Percentiles rank a stretch among this genome's conserved stretches.
Evolutionary conservation across 2,329 filamentous ascomycete genomes (phyloP).

Genomic region (Byssothecium circinans): DNA sequence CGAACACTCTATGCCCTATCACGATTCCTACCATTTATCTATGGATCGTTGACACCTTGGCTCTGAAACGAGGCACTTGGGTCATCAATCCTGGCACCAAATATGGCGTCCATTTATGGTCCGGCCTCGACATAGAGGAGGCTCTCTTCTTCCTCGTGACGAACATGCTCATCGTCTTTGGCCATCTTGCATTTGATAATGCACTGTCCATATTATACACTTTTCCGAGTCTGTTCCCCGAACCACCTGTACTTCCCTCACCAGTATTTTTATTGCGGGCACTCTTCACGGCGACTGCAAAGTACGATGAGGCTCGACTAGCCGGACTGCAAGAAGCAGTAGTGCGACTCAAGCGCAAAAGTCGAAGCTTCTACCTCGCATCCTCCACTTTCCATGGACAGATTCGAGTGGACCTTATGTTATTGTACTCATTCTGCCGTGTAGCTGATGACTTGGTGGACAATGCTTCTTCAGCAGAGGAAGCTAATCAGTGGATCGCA

Average conservation of each 20-base stretch:
- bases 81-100: conserved; percentile 70
- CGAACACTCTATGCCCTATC: conserved; percentile 63
- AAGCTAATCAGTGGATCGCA: conserved; percentile 61
- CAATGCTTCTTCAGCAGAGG: conserved; percentile 56
- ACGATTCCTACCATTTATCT: conserved; percentile 67
- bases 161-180: conserved; percentile 70
- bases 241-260: conserved; percentile 53
- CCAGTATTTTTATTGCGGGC: conserved; percentile 56
- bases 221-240: conserved; percentile 61
- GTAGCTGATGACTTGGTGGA: conserved; percentile 75
- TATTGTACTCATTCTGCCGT: conserved; percentile 74
- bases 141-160: conserved; percentile 73
- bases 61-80: conserved; percentile 70
- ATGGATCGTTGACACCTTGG: conserved; percentile 71
- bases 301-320: conserved; percentile 62
- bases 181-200: conserved; percentile 69
- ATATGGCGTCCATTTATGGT: conserved; percentile 63
- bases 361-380: conserved; percentile 73
- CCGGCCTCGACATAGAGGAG: conserved; percentile 71
- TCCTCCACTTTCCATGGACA: conserved; percentile 69
- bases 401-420: conserved; percentile 67
- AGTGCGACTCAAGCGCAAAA: conserved; percentile 62
- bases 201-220: conserved; percentile 66
- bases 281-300: conserved; percentile 50
- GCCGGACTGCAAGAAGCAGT: conserved; percentile 63